Percentiles rank a stretch among this genome's conserved stretches.
Evolutionary conservation across 1,284 basidiomycete genomes (phyloP).

Genomic region (Phylloporus sp.): DNA sequence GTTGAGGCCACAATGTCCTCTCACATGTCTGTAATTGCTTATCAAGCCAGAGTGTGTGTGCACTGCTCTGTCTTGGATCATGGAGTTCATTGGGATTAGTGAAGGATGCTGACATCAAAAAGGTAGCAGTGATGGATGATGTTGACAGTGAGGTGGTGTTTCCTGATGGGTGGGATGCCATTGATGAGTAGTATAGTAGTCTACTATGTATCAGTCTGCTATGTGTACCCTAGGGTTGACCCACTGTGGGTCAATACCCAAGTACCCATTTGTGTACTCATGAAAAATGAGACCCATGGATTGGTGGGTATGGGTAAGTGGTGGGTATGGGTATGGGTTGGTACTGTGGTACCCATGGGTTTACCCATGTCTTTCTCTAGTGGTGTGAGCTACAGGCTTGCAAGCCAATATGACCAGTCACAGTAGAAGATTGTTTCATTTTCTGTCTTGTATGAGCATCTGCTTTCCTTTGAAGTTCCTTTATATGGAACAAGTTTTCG

Average conservation of each 20-base stretch:
- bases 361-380: constrained; percentile 2
- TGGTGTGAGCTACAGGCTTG: background rate
- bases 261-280: background rate
- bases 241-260: background rate
- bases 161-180: too few species aligned
- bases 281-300: background rate
- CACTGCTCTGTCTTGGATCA: too few species aligned
- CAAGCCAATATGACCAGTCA: background rate
- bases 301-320: background rate
- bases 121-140: too few species aligned
- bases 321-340: constrained; percentile 1
- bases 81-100: too few species aligned
- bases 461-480: background rate
- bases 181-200: too few species aligned
- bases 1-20: too few species aligned
- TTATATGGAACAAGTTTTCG: background rate
- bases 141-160: too few species aligned
- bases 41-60: too few species aligned
- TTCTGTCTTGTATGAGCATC: background rate
- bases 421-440: background rate
- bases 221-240: background rate
- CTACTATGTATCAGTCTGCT: too few species aligned
- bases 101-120: too few species aligned
- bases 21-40: too few species aligned
- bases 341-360: background rate